A percentile compares a stretch with the other conserved stretches of the same genome.
These are phyloP conservation scores for Russula brevipes DNA, from an alignment of 768 basidiomycete genomes.

Conservation along the genomic window DNA sequence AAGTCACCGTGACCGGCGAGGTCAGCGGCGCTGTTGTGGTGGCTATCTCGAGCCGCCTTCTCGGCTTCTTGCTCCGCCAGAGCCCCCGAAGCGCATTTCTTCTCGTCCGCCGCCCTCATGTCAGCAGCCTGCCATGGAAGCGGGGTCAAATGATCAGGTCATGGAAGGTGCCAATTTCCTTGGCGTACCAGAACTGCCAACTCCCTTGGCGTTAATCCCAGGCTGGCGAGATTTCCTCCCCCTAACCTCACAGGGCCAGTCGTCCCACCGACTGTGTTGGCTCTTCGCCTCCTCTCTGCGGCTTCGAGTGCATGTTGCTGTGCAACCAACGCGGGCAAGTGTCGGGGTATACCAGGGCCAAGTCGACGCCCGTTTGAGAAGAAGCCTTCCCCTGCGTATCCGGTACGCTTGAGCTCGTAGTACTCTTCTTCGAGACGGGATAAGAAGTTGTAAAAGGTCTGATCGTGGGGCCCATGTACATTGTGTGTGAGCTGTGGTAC, in stretches of 20 bases:
- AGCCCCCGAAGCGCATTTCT: conserved; percentile 62
- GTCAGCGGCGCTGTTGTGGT: conserved; percentile 55
- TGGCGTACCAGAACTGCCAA: conserved; percentile 60
- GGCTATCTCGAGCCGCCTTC: conserved; percentile 64
- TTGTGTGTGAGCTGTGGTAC: conserved; percentile 72
- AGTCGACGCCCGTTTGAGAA: conserved; percentile 66
- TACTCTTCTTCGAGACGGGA: conserved; percentile 78
- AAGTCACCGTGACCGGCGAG: conserved; percentile 39
- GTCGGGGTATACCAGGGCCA: conserved; percentile 61
- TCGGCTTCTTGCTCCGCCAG: conserved; percentile 55
- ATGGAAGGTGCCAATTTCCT: background rate
- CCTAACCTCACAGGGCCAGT: conserved; percentile 52
- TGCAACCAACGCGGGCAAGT: conserved; percentile 61
- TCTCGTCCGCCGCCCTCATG: conserved; percentile 65
- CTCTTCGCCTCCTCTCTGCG: conserved; percentile 64
- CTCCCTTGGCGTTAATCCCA: conserved; percentile 57
- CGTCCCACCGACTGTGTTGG: conserved; percentile 42
- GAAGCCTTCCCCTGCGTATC: conserved; percentile 92
- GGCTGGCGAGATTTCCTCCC: conserved; percentile 39
- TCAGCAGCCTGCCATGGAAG: conserved; percentile 72
- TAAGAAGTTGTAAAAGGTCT: conserved; percentile 72
- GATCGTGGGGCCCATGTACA: conserved; percentile 86
- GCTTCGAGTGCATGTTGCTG: conserved; percentile 67
- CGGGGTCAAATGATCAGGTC: background rate
- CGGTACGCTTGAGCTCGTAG: conserved; percentile 67